phyloP scores from a whole-genome alignment of 108 stramenopile genomes.

The Nannochloropsis salina region DNA sequence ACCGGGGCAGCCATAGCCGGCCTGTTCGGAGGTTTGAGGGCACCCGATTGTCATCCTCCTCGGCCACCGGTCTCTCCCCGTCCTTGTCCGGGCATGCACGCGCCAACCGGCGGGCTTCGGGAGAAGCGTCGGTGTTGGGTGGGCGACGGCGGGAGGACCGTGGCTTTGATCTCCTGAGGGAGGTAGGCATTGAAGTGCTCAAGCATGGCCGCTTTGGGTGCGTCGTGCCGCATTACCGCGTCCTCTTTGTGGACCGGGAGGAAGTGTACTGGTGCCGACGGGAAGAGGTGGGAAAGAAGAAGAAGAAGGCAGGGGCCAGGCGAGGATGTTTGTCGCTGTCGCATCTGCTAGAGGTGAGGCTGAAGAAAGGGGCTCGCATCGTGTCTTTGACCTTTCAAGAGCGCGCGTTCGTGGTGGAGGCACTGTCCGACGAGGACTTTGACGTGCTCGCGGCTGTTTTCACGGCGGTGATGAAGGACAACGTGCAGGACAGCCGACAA shows the following conservation, averaged over 20 bases:
- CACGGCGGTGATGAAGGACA: background rate
- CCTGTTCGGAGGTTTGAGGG: background rate
- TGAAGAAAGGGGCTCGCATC: background rate
- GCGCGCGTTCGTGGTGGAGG: background rate
- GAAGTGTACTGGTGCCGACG: background rate
- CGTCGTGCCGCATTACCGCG: background rate
- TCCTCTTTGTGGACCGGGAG: background rate
- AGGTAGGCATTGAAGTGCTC: background rate
- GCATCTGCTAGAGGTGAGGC: background rate
- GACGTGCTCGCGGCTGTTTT: background rate
- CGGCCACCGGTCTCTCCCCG: background rate
- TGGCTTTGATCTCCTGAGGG: background rate
- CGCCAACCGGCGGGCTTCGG: background rate
- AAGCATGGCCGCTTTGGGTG: background rate
- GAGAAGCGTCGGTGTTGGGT: background rate
- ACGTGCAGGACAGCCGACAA: background rate
- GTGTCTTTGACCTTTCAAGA: background rate
- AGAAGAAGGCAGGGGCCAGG: background rate
- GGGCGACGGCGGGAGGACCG: background rate
- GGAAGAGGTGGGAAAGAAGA: conserved; percentile 3
- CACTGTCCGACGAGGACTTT: background rate
- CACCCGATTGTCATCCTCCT: background rate
- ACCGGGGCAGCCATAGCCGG: background rate
- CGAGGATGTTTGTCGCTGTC: background rate
- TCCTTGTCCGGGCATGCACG: background rate